Evolutionary conservation across 202 grass and related monocot species (phyloP), one percentile per base, ranked within the genome.

Genomic region (Panicum virgatum): DNA sequence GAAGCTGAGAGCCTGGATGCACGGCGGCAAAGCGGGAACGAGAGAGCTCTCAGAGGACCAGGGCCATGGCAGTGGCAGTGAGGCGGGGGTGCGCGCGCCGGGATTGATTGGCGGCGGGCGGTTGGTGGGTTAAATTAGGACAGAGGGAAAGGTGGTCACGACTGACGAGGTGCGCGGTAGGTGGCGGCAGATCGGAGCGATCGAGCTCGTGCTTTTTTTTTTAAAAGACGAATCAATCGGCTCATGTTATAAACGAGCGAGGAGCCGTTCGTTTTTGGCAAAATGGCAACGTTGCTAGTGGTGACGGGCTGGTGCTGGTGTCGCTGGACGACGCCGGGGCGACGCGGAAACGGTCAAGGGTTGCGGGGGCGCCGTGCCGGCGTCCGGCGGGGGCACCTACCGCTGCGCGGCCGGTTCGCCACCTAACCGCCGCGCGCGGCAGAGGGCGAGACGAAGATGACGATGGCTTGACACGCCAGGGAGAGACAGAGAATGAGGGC

Each of bases 61-160:
- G 64, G 42, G 16, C 72, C 46, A 20, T 19, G 51, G 84, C 29
- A 16, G 80, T 70, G 76, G 76, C 25, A 47, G 69, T 70, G 62
- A 6, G 16, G 37, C 8, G 12, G 36, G 30, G 6, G 14, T 12
- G 53, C 64, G 48, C 18, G 53, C 44, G 54, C 67, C 44, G 44
- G 44, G 13, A 15, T 46, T 46, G 44, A 46, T 46, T 13, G 12
- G 44, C 44, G 12, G 44, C 39, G 39, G 39, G 39, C 12, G 44
- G 44, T 46, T 46, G 43, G 43, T 45, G 43, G 43, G 43, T 45
- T 45, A 45, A 43, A 43, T 43, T 43, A 43, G 40, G 40, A 10
- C 9, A 1, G 40, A 43, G 1, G 40, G 9, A 43, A 43, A 2
- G 39, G 39, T 42, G 7, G 39, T 34, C 32, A 42, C 39, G 44